Evolutionary conservation across 371 early-diverging fungal species (phyloP), one percentile per base, ranked within the genome.

Genomic region (Mucor circinelloides): DNA sequence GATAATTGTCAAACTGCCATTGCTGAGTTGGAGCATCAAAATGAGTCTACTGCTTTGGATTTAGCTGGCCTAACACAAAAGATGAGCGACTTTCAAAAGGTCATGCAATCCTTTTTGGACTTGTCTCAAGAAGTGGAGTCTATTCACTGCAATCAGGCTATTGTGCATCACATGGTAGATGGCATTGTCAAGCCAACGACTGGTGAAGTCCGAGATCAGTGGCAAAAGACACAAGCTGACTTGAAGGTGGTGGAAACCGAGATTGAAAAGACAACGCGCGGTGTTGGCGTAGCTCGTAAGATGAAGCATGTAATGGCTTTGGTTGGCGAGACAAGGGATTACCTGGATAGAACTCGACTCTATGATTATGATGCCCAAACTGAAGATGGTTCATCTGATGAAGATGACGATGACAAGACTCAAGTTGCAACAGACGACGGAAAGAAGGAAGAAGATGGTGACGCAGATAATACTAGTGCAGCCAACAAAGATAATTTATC

Each of bases 251-350:
- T 58, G 0, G 59, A 68, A 15, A 30, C 61, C 3, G 55, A 68
- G 19, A 38, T 60, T 4, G 36, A 70, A 50, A 76, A 65, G 13
- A 67, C 75, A 8, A 60, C 69, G 13, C 72, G 71, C 19, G 71
- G 70, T 25, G 64, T 76, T 0, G 66, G 64, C 30, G 70, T 82
- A 23, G 76, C 73, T 9, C 76, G 77, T 8, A 69, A 76, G 48
- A 75, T 85, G 44, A 83, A 83, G 58, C 64, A 70, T 2, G 54
- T 81, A 2, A 68, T 80, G 63, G 55, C 40, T 6, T 52, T 73
- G 8, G 57, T 83, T n/a, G 76, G 75, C n/a, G 78, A 77, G n/a
- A 65, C 66, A 2, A 76, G 74, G 50, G 81, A 76, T 1, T 61
- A 67, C 40, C 30, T 70, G 3, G 30, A 60, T 27, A 40, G 58